phyloP scores from a whole-genome alignment of 2,329 filamentous ascomycete genomes.

The Verticillium albo-atrum region DNA sequence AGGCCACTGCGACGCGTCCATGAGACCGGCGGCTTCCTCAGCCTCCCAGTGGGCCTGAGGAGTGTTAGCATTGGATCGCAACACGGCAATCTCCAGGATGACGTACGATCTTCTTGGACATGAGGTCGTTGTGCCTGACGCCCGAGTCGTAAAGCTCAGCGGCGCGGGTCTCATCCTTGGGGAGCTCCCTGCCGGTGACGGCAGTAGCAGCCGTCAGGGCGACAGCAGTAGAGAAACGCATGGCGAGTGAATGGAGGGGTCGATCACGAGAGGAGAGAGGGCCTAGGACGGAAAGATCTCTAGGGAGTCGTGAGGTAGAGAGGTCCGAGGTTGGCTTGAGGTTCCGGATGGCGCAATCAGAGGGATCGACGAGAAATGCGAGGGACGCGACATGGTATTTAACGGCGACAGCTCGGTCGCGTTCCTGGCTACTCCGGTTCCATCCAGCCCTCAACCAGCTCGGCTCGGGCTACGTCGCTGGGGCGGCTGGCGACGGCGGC shows the following conservation, averaged over 20 bases:
- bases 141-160: constrained; percentile 18
- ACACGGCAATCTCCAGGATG: neutral
- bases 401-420: neutral
- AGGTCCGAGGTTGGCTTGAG: neutral
- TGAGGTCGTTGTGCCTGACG: constrained; percentile 15
- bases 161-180: constrained; percentile 13
- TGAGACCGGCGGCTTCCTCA: constrained; percentile 12
- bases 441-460: neutral
- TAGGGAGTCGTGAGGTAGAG: neutral
- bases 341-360: neutral
- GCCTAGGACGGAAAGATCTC: neutral
- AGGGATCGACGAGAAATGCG: neutral
- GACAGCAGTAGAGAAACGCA: constrained; percentile 11
- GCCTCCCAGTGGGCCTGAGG: constrained; percentile 17
- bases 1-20: constrained; percentile 16
- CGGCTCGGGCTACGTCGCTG: neutral
- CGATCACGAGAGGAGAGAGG: neutral
- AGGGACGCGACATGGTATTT: neutral
- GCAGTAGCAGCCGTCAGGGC: constrained; percentile 8
- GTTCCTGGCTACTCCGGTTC: neutral
- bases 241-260: neutral
- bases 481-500: neutral
- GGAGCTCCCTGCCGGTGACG: constrained; percentile 12
- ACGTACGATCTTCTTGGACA: constrained; percentile 13
- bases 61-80: neutral